Percentiles rank a stretch among this genome's conserved stretches.
These are phyloP conservation scores for Podaxis pistillaris DNA, from an alignment of 768 basidiomycete genomes.

Conservation along the genomic window DNA sequence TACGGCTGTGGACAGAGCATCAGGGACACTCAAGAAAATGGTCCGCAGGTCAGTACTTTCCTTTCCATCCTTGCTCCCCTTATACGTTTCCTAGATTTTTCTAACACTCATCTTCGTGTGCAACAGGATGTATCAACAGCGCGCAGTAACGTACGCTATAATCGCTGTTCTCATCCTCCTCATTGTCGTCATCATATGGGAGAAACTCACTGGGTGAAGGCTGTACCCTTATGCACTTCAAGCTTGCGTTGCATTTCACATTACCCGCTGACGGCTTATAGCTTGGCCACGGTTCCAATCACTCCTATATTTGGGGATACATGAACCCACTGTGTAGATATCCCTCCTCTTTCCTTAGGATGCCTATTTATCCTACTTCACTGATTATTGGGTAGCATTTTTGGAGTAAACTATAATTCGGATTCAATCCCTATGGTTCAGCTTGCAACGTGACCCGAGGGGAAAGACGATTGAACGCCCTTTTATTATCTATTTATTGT, in stretches of 20 bases:
- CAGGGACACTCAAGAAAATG: conserved; percentile 93
- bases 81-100: conserved; percentile 32
- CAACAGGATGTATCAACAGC: conserved; percentile 95
- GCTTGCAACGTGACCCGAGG: too few species aligned
- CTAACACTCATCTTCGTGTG: conserved; percentile 21
- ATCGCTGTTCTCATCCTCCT: conserved; percentile 82
- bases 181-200: conserved; percentile 79
- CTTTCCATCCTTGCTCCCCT: conserved; percentile 12
- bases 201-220: conserved; percentile 52
- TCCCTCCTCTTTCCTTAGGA: neutral
- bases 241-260: neutral
- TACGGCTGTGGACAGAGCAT: conserved; percentile 85
- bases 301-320: too few species aligned
- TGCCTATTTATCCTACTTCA: neutral
- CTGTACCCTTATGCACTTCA: neutral
- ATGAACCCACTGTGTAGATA: neutral
- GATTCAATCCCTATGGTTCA: neutral
- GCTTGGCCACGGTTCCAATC: neutral
- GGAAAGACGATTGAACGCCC: neutral
- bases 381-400: neutral
- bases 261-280: neutral
- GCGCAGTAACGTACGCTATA: conserved; percentile 83
- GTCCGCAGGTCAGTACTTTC: conserved; percentile 72
- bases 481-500: conserved; percentile 5
- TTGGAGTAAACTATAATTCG: neutral